Percentiles rank a stretch among this genome's conserved stretches.
These are phyloP conservation scores for Schoenoplectus triqueter DNA, from an alignment of 202 grass and related monocot genomes.

Conservation along the genomic window DNA sequence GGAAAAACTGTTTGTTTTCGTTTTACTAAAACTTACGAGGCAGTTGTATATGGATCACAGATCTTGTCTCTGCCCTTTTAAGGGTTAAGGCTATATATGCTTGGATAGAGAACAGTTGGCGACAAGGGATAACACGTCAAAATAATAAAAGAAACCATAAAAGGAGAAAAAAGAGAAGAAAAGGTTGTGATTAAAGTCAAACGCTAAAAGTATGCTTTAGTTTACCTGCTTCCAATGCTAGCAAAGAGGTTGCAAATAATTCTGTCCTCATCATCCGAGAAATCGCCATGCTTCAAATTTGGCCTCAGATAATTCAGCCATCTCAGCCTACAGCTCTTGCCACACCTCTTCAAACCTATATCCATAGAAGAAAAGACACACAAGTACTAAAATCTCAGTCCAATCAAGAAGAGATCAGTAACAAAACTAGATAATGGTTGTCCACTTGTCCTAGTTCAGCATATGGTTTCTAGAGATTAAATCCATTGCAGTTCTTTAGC, in stretches of 20 bases:
- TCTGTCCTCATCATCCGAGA: conserved; percentile 76
- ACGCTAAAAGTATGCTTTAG: conserved; percentile 5
- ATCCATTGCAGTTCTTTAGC: not conserved
- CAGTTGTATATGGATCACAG: not conserved
- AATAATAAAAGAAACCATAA: not conserved
- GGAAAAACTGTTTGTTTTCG: not conserved
- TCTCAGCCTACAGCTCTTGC: conserved; percentile 65
- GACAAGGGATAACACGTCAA: conserved; percentile 1
- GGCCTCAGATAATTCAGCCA: conserved; percentile 81
- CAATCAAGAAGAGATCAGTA: conserved; percentile 8
- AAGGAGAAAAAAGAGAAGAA: not conserved
- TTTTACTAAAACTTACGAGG: not conserved
- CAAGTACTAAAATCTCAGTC: not conserved
- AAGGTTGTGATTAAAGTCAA: conserved; percentile 21
- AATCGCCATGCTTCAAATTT: conserved; percentile 85
- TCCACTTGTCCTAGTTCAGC: not conserved
- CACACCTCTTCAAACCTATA: conserved; percentile 63
- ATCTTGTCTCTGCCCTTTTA: conserved; percentile 17
- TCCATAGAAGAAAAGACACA: not conserved
- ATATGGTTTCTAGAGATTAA: not conserved
- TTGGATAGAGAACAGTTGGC: not conserved
- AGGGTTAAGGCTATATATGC: not conserved
- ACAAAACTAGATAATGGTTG: not conserved
- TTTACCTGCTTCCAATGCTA: conserved; percentile 78
- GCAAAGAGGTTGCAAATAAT: conserved; percentile 76